Evolutionary conservation across 805 yeast genomes (phyloP).

Genomic region (Starmerella ratchasimensis): DNA sequence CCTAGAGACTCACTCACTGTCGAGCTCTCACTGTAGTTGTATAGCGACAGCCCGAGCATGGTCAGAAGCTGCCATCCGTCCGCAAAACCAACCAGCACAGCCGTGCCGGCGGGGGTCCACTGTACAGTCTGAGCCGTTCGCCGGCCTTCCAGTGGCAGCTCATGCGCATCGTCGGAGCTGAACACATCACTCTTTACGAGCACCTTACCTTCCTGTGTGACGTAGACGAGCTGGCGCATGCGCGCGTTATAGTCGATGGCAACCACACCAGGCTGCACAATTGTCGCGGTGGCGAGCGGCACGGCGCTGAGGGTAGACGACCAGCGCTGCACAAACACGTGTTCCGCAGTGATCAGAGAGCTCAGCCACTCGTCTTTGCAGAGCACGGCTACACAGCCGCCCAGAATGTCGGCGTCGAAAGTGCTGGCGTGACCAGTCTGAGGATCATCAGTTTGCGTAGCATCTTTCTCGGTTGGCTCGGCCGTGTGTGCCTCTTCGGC

Average conservation of each 20-base stretch:
- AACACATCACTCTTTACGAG: constrained; percentile 2
- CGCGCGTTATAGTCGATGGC: constrained; percentile 31
- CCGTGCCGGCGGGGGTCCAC: constrained; percentile 30
- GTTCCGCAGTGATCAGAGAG: not conserved
- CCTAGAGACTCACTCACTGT: constrained; percentile 13
- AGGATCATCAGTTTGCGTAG: not conserved
- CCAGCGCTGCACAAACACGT: not conserved
- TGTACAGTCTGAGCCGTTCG: constrained; percentile 18
- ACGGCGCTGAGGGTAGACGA: not conserved
- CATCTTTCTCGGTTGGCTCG: not conserved
- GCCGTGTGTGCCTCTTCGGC: not conserved
- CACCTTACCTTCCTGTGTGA: constrained; percentile 10
- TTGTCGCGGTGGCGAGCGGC: not conserved
- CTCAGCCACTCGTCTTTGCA: constrained; percentile 5
- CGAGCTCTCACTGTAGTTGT: constrained; percentile 3
- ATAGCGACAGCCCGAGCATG: constrained; percentile 32
- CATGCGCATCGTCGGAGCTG: constrained; percentile 1
- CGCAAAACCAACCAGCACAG: constrained; percentile 24
- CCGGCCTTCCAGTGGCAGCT: constrained; percentile 5
- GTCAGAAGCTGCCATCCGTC: constrained; percentile 39
- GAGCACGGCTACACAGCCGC: not conserved
- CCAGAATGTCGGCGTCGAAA: not conserved
- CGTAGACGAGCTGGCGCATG: constrained; percentile 32
- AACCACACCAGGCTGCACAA: constrained; percentile 5
- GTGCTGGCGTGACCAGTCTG: not conserved